phyloP scores from a whole-genome alignment of 192 early-diverging fungal genomes.

The Lobosporangium transversale region DNA sequence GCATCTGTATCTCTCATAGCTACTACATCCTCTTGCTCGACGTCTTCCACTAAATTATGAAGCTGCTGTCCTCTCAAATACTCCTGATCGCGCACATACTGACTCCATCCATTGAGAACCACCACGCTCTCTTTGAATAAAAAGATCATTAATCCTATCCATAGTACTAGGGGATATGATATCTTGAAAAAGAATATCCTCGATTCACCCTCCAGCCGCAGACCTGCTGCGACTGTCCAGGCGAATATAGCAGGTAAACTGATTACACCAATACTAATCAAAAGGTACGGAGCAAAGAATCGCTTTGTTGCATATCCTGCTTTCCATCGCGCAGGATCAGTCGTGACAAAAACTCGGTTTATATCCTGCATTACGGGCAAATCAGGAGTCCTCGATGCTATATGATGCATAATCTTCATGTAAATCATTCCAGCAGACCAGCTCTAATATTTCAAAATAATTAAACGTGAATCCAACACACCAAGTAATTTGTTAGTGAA shows the following conservation, averaged over 20 bases:
- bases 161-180: conserved; percentile 55
- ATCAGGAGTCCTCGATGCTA: conserved; percentile 60
- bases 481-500: too few relatives aligned
- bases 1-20: too few relatives aligned
- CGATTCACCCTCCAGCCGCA: conserved; percentile 12
- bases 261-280: conserved; percentile 35
- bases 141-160: conserved; percentile 35
- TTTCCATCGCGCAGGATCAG: conserved; percentile 39
- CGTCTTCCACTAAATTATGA: conserved; percentile 81
- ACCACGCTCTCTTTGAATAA: conserved; percentile 22
- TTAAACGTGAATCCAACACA: too few relatives aligned
- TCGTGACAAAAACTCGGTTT: conserved; percentile 29
- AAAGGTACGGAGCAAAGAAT: conserved; percentile 51
- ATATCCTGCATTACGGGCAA: conserved; percentile 38
- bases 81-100: conserved; percentile 80
- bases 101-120: conserved; percentile 76
- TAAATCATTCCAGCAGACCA: conserved; percentile 80
- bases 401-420: conserved; percentile 68
- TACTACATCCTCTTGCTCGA: conserved; percentile 8
- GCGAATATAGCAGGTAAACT: conserved; percentile 53
- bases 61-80: conserved; percentile 87
- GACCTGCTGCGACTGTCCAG: conserved; percentile 10
- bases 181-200: conserved; percentile 34
- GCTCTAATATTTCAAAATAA: conserved; percentile 63
- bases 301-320: conserved; percentile 37